A percentile compares a stretch with the other conserved stretches of the same genome.
Conservation (phyloP, 306 rosid genomes). For the Acacia acuminata region DNA sequence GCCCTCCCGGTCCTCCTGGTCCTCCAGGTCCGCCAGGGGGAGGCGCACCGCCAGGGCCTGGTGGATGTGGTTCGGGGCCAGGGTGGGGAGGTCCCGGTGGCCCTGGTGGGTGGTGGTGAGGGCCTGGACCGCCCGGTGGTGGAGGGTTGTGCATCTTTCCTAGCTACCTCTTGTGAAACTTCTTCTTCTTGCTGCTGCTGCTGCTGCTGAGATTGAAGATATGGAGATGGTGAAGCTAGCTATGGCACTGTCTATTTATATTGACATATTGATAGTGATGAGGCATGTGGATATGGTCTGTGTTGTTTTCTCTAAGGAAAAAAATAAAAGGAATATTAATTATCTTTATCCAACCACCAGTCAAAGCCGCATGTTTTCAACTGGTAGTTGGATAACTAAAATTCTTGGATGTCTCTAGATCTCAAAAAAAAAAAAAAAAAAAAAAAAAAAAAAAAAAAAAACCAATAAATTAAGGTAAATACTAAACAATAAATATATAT, state of each 20-base stretch:
- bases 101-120: constrained; percentile 39
- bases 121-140: constrained; percentile 45
- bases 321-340: neutral
- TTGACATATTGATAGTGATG: neutral
- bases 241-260: neutral
- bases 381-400: constrained; percentile 31
- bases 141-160: constrained; percentile 51
- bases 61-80: constrained; percentile 28
- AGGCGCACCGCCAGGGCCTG: neutral
- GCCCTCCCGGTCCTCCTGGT: too few relatives aligned
- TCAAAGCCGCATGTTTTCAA: constrained; percentile 2
- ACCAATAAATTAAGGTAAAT: too few relatives aligned
- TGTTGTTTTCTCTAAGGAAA: neutral
- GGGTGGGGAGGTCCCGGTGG: constrained; percentile 36
- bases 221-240: neutral
- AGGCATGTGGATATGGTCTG: neutral
- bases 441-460: too few relatives aligned
- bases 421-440: too few relatives aligned
- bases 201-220: neutral
- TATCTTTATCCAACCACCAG: constrained; percentile 18
- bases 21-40: constrained; percentile 9
- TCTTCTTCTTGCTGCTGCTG: neutral
- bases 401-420: constrained; percentile 16
- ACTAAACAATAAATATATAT: too few relatives aligned
- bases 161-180: neutral